A percentile compares a stretch with the other conserved stretches of the same genome.
phyloP scores from a whole-genome alignment of 495 filamentous ascomycete genomes.

The Talaromyces proteolyticus region DNA sequence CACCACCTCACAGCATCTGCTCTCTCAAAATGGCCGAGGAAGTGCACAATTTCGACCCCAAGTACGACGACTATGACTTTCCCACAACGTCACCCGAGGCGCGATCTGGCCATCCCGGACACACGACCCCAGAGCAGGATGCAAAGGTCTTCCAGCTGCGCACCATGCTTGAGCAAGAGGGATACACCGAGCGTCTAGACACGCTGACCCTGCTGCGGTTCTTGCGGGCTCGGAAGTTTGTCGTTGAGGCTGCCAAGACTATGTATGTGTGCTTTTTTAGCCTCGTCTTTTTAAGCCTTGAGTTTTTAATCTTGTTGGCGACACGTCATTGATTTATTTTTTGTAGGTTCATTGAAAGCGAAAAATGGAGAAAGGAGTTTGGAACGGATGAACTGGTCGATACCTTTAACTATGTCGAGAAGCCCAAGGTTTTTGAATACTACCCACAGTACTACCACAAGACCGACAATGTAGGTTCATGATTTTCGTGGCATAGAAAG shows the following conservation, averaged over 20 bases:
- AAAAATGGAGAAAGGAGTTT: constrained; percentile 86
- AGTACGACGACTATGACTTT: constrained; percentile 95
- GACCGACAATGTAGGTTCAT: constrained; percentile 76
- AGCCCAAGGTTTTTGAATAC: constrained; percentile 79
- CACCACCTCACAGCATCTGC: not conserved
- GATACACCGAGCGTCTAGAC: constrained; percentile 81
- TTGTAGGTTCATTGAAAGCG: constrained; percentile 79
- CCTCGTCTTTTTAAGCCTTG: not conserved
- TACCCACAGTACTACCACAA: constrained; percentile 99
- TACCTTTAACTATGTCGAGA: constrained; percentile 85
- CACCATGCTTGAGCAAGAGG: constrained; percentile 72
- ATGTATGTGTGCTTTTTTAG: constrained; percentile 55
- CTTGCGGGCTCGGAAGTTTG: constrained; percentile 90
- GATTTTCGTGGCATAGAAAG: not conserved
- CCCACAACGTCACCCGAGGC: constrained; percentile 68
- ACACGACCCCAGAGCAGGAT: constrained; percentile 84
- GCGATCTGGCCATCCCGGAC: constrained; percentile 77
- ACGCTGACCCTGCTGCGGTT: constrained; percentile 89
- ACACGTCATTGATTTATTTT: constrained; percentile 1
- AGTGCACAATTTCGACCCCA: constrained; percentile 49
- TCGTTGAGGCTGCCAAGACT: constrained; percentile 72
- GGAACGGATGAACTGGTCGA: constrained; percentile 78
- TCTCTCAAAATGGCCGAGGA: constrained; percentile 31
- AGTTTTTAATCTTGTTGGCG: constrained; percentile 7
- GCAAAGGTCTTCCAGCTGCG: constrained; percentile 83